Evolutionary conservation across 2,329 filamentous ascomycete species (phyloP), one percentile per base, ranked within the genome.

Genomic region (Meredithiella fracta): DNA sequence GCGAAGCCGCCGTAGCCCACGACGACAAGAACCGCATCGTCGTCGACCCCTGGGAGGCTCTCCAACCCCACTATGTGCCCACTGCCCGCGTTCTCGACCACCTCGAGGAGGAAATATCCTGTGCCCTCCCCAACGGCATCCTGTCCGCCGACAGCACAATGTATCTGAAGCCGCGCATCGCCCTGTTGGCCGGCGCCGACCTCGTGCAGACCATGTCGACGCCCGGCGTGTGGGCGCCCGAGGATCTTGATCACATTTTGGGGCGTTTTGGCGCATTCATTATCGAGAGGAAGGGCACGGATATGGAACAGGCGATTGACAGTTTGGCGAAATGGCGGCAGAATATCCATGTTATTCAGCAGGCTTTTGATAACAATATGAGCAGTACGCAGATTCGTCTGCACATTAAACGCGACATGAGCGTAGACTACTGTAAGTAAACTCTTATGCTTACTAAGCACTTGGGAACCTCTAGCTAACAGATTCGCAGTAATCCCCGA

Each of bases 31-130:
- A 85, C 54, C 68, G 66, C 82, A 73, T 94, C 59, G 88, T 88
- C 80, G 86, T 92, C 49, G 88, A 94, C 66, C 81, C 85, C 0
- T 94, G 86, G 83, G 90, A 95, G 73, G 85, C 87, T 37, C 50
- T 85, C 63, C 82, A 94, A 69, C 79, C 83, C 64, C 77, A 85
- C 61, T 97, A 95, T 66, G 83, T 88, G 60, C 88, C 89, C 15
- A 97, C 91, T 0, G 91, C 90, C 40, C 79, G 85, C 62, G 90
- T 95, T 42, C 74, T 96, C 51, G 88, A 94, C 65, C 91, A 96
- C 69, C 92, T 96, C 63, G 82, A 94, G 62, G 72, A 91, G 65
- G 88, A 96, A 67, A 86, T 96, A 66, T 95, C 96, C 66, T 65
- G 68, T 53, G 77, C 79, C 23, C 78, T 87, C 47, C 73, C 82